Conservation (phyloP, 2,329 filamentous ascomycete genomes). For the Purpureocillium lavendulum region DNA sequence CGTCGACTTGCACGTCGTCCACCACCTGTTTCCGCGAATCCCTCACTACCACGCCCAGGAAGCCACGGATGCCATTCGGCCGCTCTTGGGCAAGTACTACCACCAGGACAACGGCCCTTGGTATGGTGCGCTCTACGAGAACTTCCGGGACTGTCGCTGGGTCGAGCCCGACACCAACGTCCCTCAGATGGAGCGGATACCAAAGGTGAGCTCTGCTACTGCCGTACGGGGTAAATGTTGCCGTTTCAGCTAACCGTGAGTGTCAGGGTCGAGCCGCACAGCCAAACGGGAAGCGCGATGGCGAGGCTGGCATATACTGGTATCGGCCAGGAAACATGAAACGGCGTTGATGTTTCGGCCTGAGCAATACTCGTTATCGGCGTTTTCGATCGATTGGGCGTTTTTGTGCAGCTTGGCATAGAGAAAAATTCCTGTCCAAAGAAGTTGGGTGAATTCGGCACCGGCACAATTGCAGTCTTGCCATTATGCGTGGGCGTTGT, state of each 20-base stretch:
- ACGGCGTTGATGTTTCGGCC: background rate
- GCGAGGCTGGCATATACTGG: background rate
- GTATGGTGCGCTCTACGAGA: background rate
- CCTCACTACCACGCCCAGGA: constrained; percentile 41
- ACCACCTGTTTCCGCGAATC: constrained; percentile 43
- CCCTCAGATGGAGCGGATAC: background rate
- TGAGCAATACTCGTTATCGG: too few species aligned
- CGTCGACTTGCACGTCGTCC: constrained; percentile 50
- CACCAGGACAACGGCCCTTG: constrained; percentile 28
- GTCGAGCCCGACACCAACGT: background rate
- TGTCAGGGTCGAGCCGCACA: too few species aligned
- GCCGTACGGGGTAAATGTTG: background rate
- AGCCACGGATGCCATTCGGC: constrained; percentile 62
- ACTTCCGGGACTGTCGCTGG: background rate
- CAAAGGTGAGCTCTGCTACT: background rate
- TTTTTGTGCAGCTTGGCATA: too few species aligned
- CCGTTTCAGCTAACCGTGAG: too few species aligned
- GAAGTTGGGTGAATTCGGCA: too few species aligned
- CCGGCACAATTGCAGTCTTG: too few species aligned
- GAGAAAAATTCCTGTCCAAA: too few species aligned
- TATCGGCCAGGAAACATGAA: background rate
- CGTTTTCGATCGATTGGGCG: too few species aligned
- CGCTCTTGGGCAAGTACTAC: constrained; percentile 88
- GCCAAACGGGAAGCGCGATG: background rate
- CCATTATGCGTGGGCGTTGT: too few species aligned